Evolutionary conservation across 2,329 filamentous ascomycete genomes (phyloP).

Genomic region (Knoxdaviesia capensis): DNA sequence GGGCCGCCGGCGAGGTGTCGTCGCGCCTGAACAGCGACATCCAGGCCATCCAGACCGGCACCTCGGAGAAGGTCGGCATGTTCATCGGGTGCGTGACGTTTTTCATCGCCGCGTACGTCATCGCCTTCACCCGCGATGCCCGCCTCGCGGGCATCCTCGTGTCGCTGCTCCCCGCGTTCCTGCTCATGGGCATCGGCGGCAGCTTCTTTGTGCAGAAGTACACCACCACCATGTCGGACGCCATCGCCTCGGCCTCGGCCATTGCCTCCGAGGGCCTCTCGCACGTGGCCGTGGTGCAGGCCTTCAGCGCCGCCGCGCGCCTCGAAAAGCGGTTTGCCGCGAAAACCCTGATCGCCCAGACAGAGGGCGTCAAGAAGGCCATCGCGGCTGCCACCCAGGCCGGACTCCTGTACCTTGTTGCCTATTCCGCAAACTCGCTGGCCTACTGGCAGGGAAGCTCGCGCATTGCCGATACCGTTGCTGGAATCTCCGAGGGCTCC

Average conservation of each 20-base stretch:
- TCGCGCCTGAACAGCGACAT: slow-evolving; percentile 46
- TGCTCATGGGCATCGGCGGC: slow-evolving; percentile 35
- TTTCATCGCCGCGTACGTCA: slow-evolving; percentile 45
- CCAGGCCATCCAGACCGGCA: slow-evolving; percentile 44
- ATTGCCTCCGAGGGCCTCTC: slow-evolving; percentile 42
- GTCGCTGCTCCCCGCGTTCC: slow-evolving; percentile 40
- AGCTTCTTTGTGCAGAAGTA: slow-evolving; percentile 33
- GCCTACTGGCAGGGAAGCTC: slow-evolving; percentile 48
- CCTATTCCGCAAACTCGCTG: slow-evolving; percentile 44
- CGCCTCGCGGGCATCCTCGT: slow-evolving; percentile 43
- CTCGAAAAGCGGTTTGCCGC: slow-evolving; percentile 38
- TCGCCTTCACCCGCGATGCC: slow-evolving; percentile 45
- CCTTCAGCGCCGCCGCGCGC: slow-evolving; percentile 36
- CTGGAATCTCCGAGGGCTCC: slow-evolving; percentile 12
- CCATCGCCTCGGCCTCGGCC: slow-evolving; percentile 35
- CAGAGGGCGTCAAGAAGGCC: slow-evolving; percentile 36
- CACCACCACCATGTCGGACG: slow-evolving; percentile 25
- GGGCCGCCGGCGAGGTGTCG: slow-evolving; percentile 41
- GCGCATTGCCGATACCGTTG: slow-evolving; percentile 20
- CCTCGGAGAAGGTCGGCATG: slow-evolving; percentile 51
- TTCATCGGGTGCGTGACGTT: slow-evolving; percentile 41
- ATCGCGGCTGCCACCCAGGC: slow-evolving; percentile 34
- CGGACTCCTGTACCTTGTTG: slow-evolving; percentile 45
- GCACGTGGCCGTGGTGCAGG: slow-evolving; percentile 40
- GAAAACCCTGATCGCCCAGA: slow-evolving; percentile 26